Percentiles rank a stretch among this genome's conserved stretches.
Evolutionary conservation across 1,139 yeast species (phyloP).

Genomic region (Sugiyamaella grinbergsii): DNA sequence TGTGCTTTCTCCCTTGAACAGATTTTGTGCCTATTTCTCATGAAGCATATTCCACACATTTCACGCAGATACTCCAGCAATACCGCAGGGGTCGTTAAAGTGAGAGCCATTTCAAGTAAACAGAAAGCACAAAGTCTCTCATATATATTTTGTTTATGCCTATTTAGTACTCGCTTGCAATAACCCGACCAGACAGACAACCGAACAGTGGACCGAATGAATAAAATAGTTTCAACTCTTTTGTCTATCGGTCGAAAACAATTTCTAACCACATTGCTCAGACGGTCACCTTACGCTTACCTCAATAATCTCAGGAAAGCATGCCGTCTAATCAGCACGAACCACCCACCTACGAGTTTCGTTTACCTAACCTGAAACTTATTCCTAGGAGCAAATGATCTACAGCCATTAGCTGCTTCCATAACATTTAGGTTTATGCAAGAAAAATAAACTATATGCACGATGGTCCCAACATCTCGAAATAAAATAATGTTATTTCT

Average conservation of each 20-base stretch:
- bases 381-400: constrained; percentile 16
- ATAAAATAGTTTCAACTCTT: no score
- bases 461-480: constrained; percentile 16
- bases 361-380: constrained; percentile 5
- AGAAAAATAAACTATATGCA: constrained; percentile 18
- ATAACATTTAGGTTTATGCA: constrained; percentile 20
- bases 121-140: no score
- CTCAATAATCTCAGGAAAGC: constrained; percentile 1
- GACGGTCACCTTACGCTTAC: background rate
- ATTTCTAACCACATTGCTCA: no score
- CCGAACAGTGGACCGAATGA: no score
- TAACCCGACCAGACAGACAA: no score
- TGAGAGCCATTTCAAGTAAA: no score
- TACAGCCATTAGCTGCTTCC: constrained; percentile 10
- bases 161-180: no score
- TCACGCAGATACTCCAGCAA: no score
- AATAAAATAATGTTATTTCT: constrained; percentile 11
- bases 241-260: no score
- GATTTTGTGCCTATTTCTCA: background rate
- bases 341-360: constrained; percentile 1
- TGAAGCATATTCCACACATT: background rate
- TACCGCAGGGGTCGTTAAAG: no score
- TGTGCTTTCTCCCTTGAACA: background rate
- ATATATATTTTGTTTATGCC: no score
- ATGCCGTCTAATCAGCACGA: constrained; percentile 8